These are phyloP conservation scores for Coelastrella sp. DNA, from an alignment of 139 green algal genomes.

Conservation along the genomic window DNA sequence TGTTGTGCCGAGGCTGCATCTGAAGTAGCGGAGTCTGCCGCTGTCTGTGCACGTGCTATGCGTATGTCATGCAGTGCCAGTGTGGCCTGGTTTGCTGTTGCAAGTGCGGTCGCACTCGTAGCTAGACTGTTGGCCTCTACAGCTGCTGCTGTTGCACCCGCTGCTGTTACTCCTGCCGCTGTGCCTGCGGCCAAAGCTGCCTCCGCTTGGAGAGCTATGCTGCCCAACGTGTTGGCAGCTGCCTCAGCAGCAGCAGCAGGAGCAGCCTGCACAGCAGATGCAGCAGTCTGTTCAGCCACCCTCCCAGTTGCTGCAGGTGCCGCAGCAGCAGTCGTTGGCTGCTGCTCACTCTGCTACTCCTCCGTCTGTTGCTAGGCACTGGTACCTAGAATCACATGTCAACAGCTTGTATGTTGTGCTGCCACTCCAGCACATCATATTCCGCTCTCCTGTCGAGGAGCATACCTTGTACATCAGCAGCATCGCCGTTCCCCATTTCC, in stretches of 20 bases:
- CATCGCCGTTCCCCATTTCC: neutral
- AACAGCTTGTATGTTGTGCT: neutral
- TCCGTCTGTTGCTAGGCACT: neutral
- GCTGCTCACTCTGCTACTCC: neutral
- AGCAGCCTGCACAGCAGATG: neutral
- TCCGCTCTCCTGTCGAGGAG: neutral
- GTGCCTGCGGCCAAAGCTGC: too few species aligned
- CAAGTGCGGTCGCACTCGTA: too few species aligned
- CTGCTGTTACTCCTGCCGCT: too few species aligned
- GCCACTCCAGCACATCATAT: neutral
- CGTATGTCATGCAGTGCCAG: too few species aligned
- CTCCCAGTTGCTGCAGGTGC: neutral
- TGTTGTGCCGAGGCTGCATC: too few species aligned
- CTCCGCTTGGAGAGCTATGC: too few species aligned
- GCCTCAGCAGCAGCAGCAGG: neutral
- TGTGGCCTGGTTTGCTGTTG: too few species aligned
- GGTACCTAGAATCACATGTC: neutral
- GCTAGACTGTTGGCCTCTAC: too few species aligned
- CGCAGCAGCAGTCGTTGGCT: too few species aligned
- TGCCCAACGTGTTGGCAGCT: neutral
- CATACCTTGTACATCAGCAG: neutral
- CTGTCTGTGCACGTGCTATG: too few species aligned
- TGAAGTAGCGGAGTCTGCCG: too few species aligned
- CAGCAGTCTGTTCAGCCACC: neutral
- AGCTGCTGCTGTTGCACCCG: too few species aligned